Evolutionary conservation across 345 rosid species (phyloP), one percentile per base, ranked within the genome.

Genomic region (Arabidopsis suecica): DNA sequence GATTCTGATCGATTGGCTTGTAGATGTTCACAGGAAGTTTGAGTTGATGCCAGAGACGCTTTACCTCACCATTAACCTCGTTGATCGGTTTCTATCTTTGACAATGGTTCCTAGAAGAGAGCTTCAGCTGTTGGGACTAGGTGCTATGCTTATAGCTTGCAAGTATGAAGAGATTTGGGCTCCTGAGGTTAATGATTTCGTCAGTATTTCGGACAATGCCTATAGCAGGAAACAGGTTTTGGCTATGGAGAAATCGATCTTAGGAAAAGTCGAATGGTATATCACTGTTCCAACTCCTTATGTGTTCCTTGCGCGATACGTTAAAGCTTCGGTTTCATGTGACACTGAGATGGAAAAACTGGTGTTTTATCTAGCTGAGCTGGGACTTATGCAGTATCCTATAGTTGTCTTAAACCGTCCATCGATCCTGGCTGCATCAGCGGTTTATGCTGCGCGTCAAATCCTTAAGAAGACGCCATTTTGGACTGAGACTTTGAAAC

Each of bases 101-200:
- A 83, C 75, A 60, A 62, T 65, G 22, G 92, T 90, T 2, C 76
- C 79, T 1, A 83, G 87, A 84, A 87, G 74, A 80, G 96, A 88
- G 78, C 96, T 92, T 74, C 94, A 90, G 78, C 69, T 90, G 41
- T 88, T 90, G n/a, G 97, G 97, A 38, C 83, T 92, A 53, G 82
- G 97, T 37, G 74, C 96, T 38, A 89, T 92, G 97, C 88, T 92
- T 38, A 81, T 89, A 20, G 93, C 96, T 4, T 89, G 89, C 85
- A 92, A 92, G 83, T 92, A 92, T 58, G 97, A 92, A 74, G 97
- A 89, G 87, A 89, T 89, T 66, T 89, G 96, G 97, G 91, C 97
- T 30, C 95, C 93, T n/a, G 88, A 89, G 84, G 90, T 87, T 16
- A 85, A 85, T 25, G 95, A 90, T 78, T 90, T 93, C 33, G 92